These are phyloP conservation scores for Emmonsia crescens DNA, from an alignment of 2,329 filamentous ascomycete genomes.

Conservation along the genomic window DNA sequence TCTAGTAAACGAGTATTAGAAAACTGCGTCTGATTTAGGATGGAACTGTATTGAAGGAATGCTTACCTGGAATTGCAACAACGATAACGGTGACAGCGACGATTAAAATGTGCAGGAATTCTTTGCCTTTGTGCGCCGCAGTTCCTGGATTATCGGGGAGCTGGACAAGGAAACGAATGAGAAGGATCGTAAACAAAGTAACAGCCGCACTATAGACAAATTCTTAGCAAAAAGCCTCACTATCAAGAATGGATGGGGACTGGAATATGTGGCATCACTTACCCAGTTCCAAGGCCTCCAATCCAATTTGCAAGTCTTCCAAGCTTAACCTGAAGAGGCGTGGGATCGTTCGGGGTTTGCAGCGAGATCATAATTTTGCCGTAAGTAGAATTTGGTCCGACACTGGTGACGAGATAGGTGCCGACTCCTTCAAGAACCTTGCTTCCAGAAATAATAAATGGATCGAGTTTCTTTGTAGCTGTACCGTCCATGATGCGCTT, in stretches of 20 bases:
- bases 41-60: background rate
- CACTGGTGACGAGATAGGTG: conserved; percentile 62
- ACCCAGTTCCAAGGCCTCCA: conserved; percentile 62
- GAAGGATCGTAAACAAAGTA: conserved; percentile 70
- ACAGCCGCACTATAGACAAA: conserved; percentile 46
- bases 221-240: conserved; percentile 9
- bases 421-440: conserved; percentile 69
- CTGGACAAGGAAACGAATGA: conserved; percentile 72
- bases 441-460: conserved; percentile 70
- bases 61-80: conserved; percentile 55
- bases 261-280: conserved; percentile 7
- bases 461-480: conserved; percentile 48
- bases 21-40: background rate
- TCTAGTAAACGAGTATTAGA: conserved; percentile 33
- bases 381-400: conserved; percentile 62
- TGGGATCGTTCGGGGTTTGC: conserved; percentile 63
- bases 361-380: conserved; percentile 65
- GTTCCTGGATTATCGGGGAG: conserved; percentile 45
- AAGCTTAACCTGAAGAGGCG: conserved; percentile 65
- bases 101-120: conserved; percentile 66
- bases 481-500: conserved; percentile 43
- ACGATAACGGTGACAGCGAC: conserved; percentile 71
- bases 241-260: background rate
- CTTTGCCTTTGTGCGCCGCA: conserved; percentile 65
- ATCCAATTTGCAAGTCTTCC: conserved; percentile 67